Base-by-base conservation (phyloP, 305 asterid genomes). In the Solanum hybrid region DNA sequence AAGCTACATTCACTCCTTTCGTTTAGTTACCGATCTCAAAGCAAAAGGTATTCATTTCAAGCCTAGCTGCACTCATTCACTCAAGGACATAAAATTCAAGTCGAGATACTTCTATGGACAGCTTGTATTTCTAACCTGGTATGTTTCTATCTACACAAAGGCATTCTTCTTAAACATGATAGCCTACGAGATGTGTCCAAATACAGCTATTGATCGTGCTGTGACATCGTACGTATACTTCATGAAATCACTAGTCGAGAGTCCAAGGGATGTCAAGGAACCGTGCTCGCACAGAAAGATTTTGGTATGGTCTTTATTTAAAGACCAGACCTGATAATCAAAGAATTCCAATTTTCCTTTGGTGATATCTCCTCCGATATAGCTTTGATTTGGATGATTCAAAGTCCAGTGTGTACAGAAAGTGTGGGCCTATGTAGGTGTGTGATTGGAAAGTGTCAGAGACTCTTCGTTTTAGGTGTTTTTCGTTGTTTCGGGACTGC, bases 21-120 rank as follows among this genome's bases (percentile, higher is more conserved):
- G 91, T 3, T 90, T 91, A 0, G 93, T 89, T 1, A 91, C 92
- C 0, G 91, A 91, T 20, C 92, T 93, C 8, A 91, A 92, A 88
- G 92, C 90, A 1, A 94, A 91, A 89, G 95, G 95, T 6, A 91
- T 94, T 74, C 61, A 87, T 24, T 91, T 92, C 85, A 20, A 42
- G 4, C 94, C 91, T 9, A 93, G 92, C 67, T 42, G 61, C 24
- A 28, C 89, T 9, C 3, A 85, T 33, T 89, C 91, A 34, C 33
- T 91, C 33, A 91, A 11, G 61, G 82, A 88, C 64, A 57, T 92
- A 37, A 86, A 34, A 3, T 92, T 92, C 90, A 31, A 79, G 20
- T 85, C 95, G 11, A 24, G 81, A 11, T 36, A 22, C 11, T 87
- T 87, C 82, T 87, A 5, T n/a, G 92, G 90, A 0, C 34, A n/a